Evolutionary conservation across 1,284 basidiomycete species (phyloP).

Genomic region (Lignosus rhinocerotis): DNA sequence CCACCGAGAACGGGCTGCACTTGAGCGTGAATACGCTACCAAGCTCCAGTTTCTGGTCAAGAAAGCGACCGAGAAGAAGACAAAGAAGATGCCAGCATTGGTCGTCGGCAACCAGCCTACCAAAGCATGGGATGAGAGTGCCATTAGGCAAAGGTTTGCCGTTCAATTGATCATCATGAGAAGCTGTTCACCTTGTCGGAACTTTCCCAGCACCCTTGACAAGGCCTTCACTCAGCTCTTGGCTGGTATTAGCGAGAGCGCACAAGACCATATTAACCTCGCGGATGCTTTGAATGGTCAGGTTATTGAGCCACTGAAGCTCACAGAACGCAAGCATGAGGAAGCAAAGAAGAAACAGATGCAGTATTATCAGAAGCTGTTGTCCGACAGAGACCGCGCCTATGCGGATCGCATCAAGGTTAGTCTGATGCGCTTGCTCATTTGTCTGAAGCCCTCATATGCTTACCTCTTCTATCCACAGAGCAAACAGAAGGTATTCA

Average conservation of each 20-base stretch:
- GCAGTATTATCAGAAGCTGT: slow-evolving; percentile 68
- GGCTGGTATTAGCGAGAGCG: slow-evolving; percentile 54
- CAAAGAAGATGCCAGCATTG: slow-evolving; percentile 51
- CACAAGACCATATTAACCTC: slow-evolving; percentile 68
- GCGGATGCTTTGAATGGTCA: slow-evolving; percentile 62
- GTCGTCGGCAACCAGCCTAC: slow-evolving; percentile 69
- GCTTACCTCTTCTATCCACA: slow-evolving; percentile 30
- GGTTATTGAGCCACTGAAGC: slow-evolving; percentile 64
- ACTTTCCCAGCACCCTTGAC: slow-evolving; percentile 58
- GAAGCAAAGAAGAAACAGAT: slow-evolving; percentile 73
- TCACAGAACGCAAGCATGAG: slow-evolving; percentile 61
- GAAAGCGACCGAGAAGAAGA: slow-evolving; percentile 72
- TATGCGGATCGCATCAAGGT: slow-evolving; percentile 74
- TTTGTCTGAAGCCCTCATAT: background rate
- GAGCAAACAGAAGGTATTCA: slow-evolving; percentile 71
- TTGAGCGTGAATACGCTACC: slow-evolving; percentile 76
- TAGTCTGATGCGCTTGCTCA: slow-evolving; percentile 1
- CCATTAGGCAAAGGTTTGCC: slow-evolving; percentile 55
- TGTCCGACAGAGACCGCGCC: slow-evolving; percentile 66
- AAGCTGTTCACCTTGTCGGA: background rate
- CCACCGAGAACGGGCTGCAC: slow-evolving; percentile 59
- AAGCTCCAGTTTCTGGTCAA: slow-evolving; percentile 66
- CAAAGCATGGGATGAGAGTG: slow-evolving; percentile 57
- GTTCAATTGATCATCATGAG: background rate
- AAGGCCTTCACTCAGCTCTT: slow-evolving; percentile 68